Base-by-base conservation (phyloP, 2,329 filamentous ascomycete species). In the Fusarium hostae region DNA sequence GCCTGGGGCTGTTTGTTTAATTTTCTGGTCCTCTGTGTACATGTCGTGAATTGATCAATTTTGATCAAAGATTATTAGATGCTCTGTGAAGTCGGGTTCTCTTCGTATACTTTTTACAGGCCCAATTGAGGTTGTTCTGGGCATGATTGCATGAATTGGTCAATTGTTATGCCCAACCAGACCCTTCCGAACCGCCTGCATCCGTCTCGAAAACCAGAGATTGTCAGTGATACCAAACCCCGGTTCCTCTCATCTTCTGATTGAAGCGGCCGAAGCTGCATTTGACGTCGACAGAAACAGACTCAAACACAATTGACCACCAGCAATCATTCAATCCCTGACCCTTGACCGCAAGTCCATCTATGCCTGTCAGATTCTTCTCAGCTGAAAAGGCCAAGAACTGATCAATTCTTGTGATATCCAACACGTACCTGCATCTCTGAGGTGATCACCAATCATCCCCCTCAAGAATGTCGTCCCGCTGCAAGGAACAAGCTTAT, bases 401-500 rank as follows among this genome's bases (percentile, higher is more conserved):
- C 50, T 3, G 20, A 34, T 43, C 32, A 16, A 15, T 22, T 22
- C 9, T n/a, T 34, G n/a, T 28, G 26, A 40, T 40, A 59, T 54
- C 16, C 28, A 43, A 43, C 28, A 43, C 24, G 48, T 41, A 56
- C 48, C 50, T 59, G 48, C 57, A 56, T 43, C 18, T 16, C 40
- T 10, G 15, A 20, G 37, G 11, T 20, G 26, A 4, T 18, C 34
- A 26, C 58, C 58, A 60, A 60, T 60, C 57, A 43, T 20, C 5
- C 18, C 18, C 13, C 10, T 5, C n/a, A 11, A 58, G 44, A 16
- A 44, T 45, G 18, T 44, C 24, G 39, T 39, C 40, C 40, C 28
- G 20, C n/a, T 37, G 45, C 41, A 61, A 61, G 41, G 41, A 24
- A 61, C 59, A 61, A 45, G 40, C 40, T 47, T 59, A 39, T 58